Percentiles rank a stretch among this genome's conserved stretches.
These are phyloP conservation scores for Penicillium expansum DNA, from an alignment of 2,329 filamentous ascomycete genomes.

Conservation along the genomic window DNA sequence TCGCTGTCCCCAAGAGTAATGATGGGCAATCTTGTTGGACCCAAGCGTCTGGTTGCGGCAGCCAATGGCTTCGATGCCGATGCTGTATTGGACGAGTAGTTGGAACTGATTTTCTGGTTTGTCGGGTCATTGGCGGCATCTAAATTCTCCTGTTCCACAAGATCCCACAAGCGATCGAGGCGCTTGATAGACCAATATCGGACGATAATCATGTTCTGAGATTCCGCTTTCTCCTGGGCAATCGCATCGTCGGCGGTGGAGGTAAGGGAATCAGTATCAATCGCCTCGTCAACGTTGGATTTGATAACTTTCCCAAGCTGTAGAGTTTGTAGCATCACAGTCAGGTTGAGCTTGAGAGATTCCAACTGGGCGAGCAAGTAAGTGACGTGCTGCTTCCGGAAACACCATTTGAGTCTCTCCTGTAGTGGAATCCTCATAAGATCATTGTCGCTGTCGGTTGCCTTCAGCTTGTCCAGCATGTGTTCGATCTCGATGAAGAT, in stretches of 20 bases:
- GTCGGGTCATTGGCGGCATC: slow-evolving; percentile 24
- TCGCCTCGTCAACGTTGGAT: slow-evolving; percentile 21
- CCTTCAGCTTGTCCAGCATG: slow-evolving; percentile 40
- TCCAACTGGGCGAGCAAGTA: slow-evolving; percentile 45
- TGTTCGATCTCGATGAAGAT: slow-evolving; percentile 44
- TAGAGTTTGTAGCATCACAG: slow-evolving; percentile 40
- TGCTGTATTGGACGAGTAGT: slow-evolving; percentile 15
- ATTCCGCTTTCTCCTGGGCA: slow-evolving; percentile 42
- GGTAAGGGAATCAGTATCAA: neutral
- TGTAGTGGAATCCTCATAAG: slow-evolving; percentile 29
- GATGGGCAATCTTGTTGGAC: slow-evolving; percentile 27
- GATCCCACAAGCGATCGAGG: slow-evolving; percentile 38
- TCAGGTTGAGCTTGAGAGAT: slow-evolving; percentile 41
- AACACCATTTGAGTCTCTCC: slow-evolving; percentile 42
- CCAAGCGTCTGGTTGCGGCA: slow-evolving; percentile 15
- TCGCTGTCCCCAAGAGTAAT: slow-evolving; percentile 37
- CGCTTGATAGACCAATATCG: slow-evolving; percentile 42
- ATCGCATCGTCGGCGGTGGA: slow-evolving; percentile 31
- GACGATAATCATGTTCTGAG: slow-evolving; percentile 46
- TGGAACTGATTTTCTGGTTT: slow-evolving; percentile 19
- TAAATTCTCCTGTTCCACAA: slow-evolving; percentile 36
- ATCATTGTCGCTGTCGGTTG: slow-evolving; percentile 24
- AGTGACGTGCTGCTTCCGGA: slow-evolving; percentile 42
- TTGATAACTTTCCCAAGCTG: slow-evolving; percentile 38
- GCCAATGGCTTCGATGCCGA: slow-evolving; percentile 14